phyloP scores from a whole-genome alignment of 2,329 filamentous ascomycete genomes.

The Penicillium italicum region DNA sequence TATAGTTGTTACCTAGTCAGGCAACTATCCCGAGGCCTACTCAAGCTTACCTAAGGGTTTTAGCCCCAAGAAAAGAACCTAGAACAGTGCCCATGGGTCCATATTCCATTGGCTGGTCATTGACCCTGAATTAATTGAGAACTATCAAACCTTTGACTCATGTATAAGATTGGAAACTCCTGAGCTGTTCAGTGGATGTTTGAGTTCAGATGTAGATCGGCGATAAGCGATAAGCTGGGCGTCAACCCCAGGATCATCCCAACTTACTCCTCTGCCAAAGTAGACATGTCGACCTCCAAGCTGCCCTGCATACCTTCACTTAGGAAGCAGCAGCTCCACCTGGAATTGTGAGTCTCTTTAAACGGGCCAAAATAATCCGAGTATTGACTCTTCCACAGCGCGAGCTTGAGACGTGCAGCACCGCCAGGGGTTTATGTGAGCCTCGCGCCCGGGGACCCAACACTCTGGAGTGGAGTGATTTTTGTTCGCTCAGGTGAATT shows the following conservation, averaged over 20 bases:
- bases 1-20: too few relatives aligned
- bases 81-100: background rate
- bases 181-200: background rate
- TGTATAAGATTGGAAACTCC: background rate
- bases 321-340: conserved; percentile 70
- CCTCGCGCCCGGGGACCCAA: conserved; percentile 74
- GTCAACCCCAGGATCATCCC: background rate
- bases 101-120: background rate
- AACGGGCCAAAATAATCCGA: background rate
- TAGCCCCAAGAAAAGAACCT: background rate
- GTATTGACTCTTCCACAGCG: conserved; percentile 48
- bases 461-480: conserved; percentile 83
- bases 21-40: background rate
- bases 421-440: conserved; percentile 84
- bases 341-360: conserved; percentile 68
- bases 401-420: conserved; percentile 74
- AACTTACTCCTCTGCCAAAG: background rate
- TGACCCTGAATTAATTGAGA: too few relatives aligned
- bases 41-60: too few relatives aligned
- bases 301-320: conserved; percentile 50
- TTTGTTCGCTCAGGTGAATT: conserved; percentile 79
- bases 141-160: background rate
- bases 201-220: background rate
- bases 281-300: conserved; percentile 34
- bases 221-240: conserved; percentile 15